Conservation (phyloP, 768 basidiomycete genomes). For the Collybia sp. region DNA sequence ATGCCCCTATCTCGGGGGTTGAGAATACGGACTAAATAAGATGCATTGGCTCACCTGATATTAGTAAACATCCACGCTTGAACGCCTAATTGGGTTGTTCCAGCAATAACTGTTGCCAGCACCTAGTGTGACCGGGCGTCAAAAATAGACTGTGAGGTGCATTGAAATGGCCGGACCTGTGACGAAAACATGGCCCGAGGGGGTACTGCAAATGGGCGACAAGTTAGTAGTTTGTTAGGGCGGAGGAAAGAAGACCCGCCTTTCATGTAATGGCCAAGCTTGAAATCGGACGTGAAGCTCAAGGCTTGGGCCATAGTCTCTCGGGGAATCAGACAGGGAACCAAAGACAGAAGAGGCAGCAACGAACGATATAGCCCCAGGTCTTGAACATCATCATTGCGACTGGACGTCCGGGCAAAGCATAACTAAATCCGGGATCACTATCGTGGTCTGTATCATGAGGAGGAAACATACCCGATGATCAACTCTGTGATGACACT, state of each 20-base stretch:
- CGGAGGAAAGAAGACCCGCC: not conserved
- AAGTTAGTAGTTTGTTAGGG: slow-evolving; percentile 5
- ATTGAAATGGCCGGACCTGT: not conserved
- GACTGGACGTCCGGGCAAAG: slow-evolving; percentile 31
- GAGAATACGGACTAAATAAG: slow-evolving; percentile 2
- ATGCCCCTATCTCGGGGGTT: slow-evolving; percentile 31
- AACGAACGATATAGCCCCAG: slow-evolving; percentile 42
- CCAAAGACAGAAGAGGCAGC: not conserved
- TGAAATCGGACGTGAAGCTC: slow-evolving; percentile 58
- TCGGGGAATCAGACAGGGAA: not conserved
- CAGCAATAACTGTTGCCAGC: slow-evolving; percentile 50
- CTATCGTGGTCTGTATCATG: too few species aligned
- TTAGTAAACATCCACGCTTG: slow-evolving; percentile 63
- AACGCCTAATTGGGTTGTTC: slow-evolving; percentile 62
- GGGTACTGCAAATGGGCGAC: slow-evolving; percentile 41
- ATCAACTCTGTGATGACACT: slow-evolving; percentile 75
- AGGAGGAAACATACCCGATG: slow-evolving; percentile 52
- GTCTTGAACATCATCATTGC: slow-evolving; percentile 74
- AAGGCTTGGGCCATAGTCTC: slow-evolving; percentile 56
- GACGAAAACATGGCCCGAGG: slow-evolving; percentile 43
- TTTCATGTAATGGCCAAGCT: slow-evolving; percentile 25
- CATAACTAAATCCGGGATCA: too few species aligned
- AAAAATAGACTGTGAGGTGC: not conserved
- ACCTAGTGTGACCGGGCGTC: slow-evolving; percentile 32
- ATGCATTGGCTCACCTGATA: slow-evolving; percentile 25